phyloP scores from a whole-genome alignment of 1,284 basidiomycete genomes.

The Laetiporus sulphureus region DNA sequence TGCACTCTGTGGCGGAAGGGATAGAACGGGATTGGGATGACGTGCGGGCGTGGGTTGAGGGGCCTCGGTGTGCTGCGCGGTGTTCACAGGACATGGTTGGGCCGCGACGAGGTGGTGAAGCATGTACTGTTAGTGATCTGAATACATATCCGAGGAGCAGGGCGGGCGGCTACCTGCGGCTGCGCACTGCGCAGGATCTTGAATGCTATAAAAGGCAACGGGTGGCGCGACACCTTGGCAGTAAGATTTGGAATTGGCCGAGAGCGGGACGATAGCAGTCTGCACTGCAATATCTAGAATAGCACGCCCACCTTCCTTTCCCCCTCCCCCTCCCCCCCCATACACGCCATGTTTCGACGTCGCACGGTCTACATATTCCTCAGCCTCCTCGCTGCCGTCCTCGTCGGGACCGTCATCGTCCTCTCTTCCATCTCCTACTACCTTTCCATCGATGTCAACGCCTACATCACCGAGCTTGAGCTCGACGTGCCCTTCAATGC shows the following conservation, averaged over 20 bases:
- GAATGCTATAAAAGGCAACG: constrained; percentile 5
- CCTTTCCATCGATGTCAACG: constrained; percentile 74
- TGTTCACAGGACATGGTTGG: too few relatives aligned
- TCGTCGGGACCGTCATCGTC: constrained; percentile 88
- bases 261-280: constrained; percentile 4
- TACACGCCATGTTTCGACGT: constrained; percentile 33
- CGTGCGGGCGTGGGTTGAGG: too few relatives aligned
- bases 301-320: constrained; percentile 16
- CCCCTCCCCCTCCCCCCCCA: constrained; percentile 14
- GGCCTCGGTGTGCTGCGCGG: too few relatives aligned
- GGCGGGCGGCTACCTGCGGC: too few relatives aligned
- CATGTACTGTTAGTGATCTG: too few relatives aligned
- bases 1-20: too few relatives aligned
- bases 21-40: too few relatives aligned
- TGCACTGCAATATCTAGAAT: constrained; percentile 13
- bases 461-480: constrained; percentile 77
- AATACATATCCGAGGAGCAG: too few relatives aligned
- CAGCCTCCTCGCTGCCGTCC: constrained; percentile 75
- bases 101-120: too few relatives aligned
- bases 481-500: constrained; percentile 51
- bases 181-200: constrained; percentile 2
- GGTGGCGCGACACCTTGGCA: too few relatives aligned
- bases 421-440: constrained; percentile 89
- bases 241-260: too few relatives aligned
- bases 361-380: constrained; percentile 66